These are phyloP conservation scores for Coemansia aciculifera DNA, from an alignment of 192 early-diverging fungal species.

Conservation along the genomic window DNA sequence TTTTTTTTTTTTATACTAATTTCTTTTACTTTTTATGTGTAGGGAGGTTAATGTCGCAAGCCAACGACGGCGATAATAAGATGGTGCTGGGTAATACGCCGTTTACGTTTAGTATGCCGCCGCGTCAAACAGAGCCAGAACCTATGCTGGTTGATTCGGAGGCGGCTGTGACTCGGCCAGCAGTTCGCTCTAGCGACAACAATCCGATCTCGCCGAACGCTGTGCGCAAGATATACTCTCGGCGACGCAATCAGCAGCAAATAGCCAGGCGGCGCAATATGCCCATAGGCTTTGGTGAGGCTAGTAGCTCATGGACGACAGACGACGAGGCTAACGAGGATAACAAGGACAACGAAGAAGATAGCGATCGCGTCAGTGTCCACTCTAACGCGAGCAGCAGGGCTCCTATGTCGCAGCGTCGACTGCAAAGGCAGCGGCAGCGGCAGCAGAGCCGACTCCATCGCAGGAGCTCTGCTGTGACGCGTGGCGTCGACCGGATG, in stretches of 20 bases:
- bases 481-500: slow-evolving; percentile 41
- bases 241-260: slow-evolving; percentile 13
- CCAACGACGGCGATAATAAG: background rate
- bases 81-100: slow-evolving; percentile 29
- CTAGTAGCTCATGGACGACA: slow-evolving; percentile 25
- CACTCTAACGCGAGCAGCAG: slow-evolving; percentile 1
- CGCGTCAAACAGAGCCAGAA: background rate
- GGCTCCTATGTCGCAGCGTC: background rate
- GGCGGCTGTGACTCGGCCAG: background rate
- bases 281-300: slow-evolving; percentile 15
- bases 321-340: background rate
- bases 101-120: slow-evolving; percentile 46
- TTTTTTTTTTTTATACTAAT: background rate
- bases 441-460: slow-evolving; percentile 8
- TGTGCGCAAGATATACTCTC: slow-evolving; percentile 16
- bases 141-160: slow-evolving; percentile 26
- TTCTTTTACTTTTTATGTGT: slow-evolving; percentile 6
- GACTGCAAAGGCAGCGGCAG: slow-evolving; percentile 6
- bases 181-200: slow-evolving; percentile 13
- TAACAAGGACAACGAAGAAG: background rate
- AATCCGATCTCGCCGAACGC: slow-evolving; percentile 43
- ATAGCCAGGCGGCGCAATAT: background rate
- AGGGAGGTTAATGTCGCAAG: slow-evolving; percentile 15
- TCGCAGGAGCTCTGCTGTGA: slow-evolving; percentile 6
- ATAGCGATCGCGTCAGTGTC: background rate